Evolutionary conservation across 2,329 filamentous ascomycete genomes (phyloP).

Genomic region (Bipolaris bicolor): DNA sequence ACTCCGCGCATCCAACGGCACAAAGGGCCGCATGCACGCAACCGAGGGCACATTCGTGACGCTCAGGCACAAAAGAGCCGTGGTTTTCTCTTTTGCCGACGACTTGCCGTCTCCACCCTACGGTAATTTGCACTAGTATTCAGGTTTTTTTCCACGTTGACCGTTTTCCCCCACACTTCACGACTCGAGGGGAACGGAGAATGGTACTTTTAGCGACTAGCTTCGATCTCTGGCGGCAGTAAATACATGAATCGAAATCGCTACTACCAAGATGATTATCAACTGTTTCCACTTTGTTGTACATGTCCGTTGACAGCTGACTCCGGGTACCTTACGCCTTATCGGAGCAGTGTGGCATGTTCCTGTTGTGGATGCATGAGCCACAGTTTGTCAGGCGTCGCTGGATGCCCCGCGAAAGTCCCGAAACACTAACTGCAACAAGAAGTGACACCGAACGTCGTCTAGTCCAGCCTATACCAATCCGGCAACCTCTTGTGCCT

Average conservation of each 20-base stretch:
- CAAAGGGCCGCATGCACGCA: background rate
- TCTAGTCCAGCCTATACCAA: background rate
- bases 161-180: slow-evolving; percentile 8
- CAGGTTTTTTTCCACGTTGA: slow-evolving; percentile 8
- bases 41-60: slow-evolving; percentile 1
- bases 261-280: background rate
- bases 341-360: background rate
- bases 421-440: slow-evolving; percentile 9
- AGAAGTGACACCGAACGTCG: slow-evolving; percentile 14
- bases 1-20: slow-evolving; percentile 4
- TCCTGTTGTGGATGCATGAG: slow-evolving; percentile 10
- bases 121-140: slow-evolving; percentile 11
- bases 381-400: slow-evolving; percentile 19
- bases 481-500: background rate
- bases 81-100: slow-evolving; percentile 7
- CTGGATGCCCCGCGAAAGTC: slow-evolving; percentile 20
- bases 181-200: slow-evolving; percentile 11
- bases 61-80: background rate
- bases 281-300: slow-evolving; percentile 21
- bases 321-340: slow-evolving; percentile 5
- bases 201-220: slow-evolving; percentile 18
- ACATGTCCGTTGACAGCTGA: slow-evolving; percentile 25
- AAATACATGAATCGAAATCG: slow-evolving; percentile 9
- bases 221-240: slow-evolving; percentile 1
- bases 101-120: slow-evolving; percentile 7